Percentiles rank a stretch among this genome's conserved stretches.
Conservation (phyloP, 495 filamentous ascomycete genomes). For the Pyrenopolyporus hunteri region DNA sequence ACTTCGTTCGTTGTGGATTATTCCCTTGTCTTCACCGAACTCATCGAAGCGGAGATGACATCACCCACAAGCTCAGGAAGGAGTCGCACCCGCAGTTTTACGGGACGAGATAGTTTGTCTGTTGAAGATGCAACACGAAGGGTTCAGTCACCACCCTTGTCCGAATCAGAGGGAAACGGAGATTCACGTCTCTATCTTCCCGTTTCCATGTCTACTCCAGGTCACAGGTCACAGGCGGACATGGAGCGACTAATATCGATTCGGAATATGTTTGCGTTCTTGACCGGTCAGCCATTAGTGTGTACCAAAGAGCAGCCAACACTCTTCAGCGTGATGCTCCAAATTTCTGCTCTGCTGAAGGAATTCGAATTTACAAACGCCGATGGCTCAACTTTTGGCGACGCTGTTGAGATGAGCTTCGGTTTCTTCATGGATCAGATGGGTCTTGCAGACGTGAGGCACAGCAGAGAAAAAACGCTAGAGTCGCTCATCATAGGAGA, state of each 20-base stretch:
- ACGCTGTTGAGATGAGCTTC: conserved; percentile 75
- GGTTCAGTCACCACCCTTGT: conserved; percentile 44
- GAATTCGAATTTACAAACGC: conserved; percentile 79
- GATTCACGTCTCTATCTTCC: conserved; percentile 78
- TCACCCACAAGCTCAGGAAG: conserved; percentile 47
- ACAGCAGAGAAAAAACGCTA: conserved; percentile 86
- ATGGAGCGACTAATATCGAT: conserved; percentile 73
- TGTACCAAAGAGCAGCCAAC: conserved; percentile 70
- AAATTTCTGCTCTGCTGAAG: conserved; percentile 70
- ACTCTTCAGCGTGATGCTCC: conserved; percentile 75
- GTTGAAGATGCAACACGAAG: conserved; percentile 52
- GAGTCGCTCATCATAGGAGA: conserved; percentile 89
- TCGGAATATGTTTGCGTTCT: conserved; percentile 90
- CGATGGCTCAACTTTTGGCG: conserved; percentile 83
- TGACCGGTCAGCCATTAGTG: conserved; percentile 79
- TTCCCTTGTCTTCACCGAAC: conserved; percentile 69
- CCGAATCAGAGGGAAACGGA: conserved; percentile 46
- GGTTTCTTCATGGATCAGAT: conserved; percentile 77
- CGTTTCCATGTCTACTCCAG: conserved; percentile 46
- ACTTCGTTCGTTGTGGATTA: conserved; percentile 73
- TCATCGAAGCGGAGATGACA: conserved; percentile 68
- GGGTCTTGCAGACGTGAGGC: conserved; percentile 76
- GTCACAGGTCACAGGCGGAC: conserved; percentile 59
- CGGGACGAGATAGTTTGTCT: conserved; percentile 46
- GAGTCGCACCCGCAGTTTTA: conserved; percentile 51